Conservation (phyloP, 768 basidiomycete species). For the Xerocomus spinulosus region DNA sequence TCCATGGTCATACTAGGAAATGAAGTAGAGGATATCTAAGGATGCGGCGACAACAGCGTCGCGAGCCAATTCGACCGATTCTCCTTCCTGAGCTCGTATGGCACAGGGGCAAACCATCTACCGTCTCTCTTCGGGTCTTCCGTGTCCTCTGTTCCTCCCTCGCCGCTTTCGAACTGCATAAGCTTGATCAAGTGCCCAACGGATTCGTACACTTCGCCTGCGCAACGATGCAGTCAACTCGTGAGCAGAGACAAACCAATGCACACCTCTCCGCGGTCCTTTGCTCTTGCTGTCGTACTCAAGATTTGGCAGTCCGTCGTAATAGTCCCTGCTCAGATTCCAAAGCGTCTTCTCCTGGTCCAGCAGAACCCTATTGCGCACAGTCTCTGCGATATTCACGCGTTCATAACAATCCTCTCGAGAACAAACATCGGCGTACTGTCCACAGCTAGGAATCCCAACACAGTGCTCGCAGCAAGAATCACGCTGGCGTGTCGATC, state of each 20-base stretch:
- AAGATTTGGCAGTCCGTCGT: constrained; percentile 13
- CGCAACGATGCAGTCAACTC: not conserved
- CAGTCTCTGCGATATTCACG: constrained; percentile 1
- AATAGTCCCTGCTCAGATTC: constrained; percentile 20
- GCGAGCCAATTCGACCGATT: constrained; percentile 5
- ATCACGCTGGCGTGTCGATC: constrained; percentile 17
- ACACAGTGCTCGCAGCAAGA: constrained; percentile 8
- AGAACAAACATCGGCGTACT: constrained; percentile 8
- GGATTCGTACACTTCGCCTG: constrained; percentile 23
- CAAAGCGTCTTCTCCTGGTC: constrained; percentile 13
- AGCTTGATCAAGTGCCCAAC: constrained; percentile 20
- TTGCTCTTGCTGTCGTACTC: constrained; percentile 10
- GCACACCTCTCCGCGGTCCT: constrained; percentile 13
- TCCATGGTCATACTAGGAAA: too few species aligned
- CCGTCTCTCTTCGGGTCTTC: not conserved
- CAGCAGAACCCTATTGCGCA: constrained; percentile 14
- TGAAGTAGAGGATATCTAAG: too few species aligned
- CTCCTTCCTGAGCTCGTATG: constrained; percentile 13
- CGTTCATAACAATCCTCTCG: not conserved
- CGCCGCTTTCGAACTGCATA: constrained; percentile 13
- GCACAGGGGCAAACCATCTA: constrained; percentile 7
- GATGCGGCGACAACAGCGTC: constrained; percentile 12
- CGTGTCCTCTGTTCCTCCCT: not conserved
- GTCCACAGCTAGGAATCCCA: constrained; percentile 11
- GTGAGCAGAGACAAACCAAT: not conserved